phyloP scores from a whole-genome alignment of 768 basidiomycete genomes.

The Russula brevipes region DNA sequence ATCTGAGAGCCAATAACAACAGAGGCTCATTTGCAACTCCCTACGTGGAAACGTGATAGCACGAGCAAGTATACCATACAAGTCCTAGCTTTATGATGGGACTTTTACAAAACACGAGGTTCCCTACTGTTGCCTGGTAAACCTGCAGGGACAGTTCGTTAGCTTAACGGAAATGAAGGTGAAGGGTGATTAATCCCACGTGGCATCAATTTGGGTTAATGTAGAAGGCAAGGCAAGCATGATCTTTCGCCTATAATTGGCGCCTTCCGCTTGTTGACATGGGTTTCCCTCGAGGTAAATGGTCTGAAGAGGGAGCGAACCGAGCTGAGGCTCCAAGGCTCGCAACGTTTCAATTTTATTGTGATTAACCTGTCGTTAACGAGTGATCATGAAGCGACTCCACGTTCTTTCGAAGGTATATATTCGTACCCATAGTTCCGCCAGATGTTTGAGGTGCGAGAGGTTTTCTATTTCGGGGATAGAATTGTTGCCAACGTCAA shows the following conservation, averaged over 20 bases:
- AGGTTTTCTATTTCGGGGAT: constrained; percentile 75
- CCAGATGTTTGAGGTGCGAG: constrained; percentile 67
- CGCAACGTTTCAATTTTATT: constrained; percentile 75
- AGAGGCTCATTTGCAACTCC: neutral
- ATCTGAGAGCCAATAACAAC: neutral
- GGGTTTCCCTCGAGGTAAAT: constrained; percentile 96
- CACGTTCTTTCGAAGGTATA: neutral
- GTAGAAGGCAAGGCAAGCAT: constrained; percentile 77
- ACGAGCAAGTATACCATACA: constrained; percentile 10
- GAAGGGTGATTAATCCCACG: constrained; percentile 48
- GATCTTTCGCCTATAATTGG: constrained; percentile 81
- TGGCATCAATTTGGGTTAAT: constrained; percentile 92
- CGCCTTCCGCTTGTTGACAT: constrained; percentile 72
- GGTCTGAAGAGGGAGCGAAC: constrained; percentile 63
- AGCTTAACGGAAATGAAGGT: constrained; percentile 8
- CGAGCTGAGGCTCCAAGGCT: constrained; percentile 62
- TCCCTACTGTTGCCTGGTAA: constrained; percentile 18
- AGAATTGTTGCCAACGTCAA: constrained; percentile 87
- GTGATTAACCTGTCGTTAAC: constrained; percentile 64
- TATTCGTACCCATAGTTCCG: constrained; percentile 85
- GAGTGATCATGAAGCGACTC: neutral
- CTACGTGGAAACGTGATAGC: neutral
- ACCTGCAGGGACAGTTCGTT: constrained; percentile 13
- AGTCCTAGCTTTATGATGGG: constrained; percentile 7
- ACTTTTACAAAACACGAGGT: constrained; percentile 9